Base-by-base conservation (phyloP, 805 yeast species). In the Candida piceae region DNA sequence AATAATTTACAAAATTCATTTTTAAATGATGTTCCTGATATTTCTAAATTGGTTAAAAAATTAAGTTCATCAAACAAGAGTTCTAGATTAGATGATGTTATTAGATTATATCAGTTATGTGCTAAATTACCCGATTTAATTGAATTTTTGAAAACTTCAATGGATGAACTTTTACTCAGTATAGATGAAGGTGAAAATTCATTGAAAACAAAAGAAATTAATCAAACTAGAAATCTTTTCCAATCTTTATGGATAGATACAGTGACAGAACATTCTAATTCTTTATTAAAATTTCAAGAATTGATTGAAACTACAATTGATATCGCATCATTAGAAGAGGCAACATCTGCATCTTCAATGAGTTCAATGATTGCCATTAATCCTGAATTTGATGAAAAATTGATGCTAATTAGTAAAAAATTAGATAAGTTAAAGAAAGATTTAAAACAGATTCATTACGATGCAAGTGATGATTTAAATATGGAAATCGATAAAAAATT, bases 291-390 rank as follows among this genome's bases (percentile, higher is more conserved):
- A 48, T 73, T 83, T 28, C 82, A 84, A 56, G 95, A 87, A 54
- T 69, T 93, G 55, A 89, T 93, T 8, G 97, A 93, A 58, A 82
- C 95, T 3, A 89, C 97, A 0, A 80, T 93, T 18, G 98, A 93
- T 55, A 66, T 93, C 32, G 76, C 82, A 16, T 88, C 95, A 3
- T 69, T 87, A 40, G 89, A 84, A 31, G 71, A 80, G 31, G 85
- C 86, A 36, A 95, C 93, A 42, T 60, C 66, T 16, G 64, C 60
- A 1, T 48, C 52, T n/a, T 39, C 51, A 3, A 40, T 52, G 16
- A 42, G 45, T n/a, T 44, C 53, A 10, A 42, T 60, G 52, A 86
- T 82, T 50, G 78, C 84, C 48, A 85, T 93, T 36, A 83, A 80
- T 47, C 87, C 96, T 3, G 96, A 87, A 48, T 89, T 89, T 55